Conservation (phyloP, 2,329 filamentous ascomycete species). For the Monilinia fructigena region DNA sequence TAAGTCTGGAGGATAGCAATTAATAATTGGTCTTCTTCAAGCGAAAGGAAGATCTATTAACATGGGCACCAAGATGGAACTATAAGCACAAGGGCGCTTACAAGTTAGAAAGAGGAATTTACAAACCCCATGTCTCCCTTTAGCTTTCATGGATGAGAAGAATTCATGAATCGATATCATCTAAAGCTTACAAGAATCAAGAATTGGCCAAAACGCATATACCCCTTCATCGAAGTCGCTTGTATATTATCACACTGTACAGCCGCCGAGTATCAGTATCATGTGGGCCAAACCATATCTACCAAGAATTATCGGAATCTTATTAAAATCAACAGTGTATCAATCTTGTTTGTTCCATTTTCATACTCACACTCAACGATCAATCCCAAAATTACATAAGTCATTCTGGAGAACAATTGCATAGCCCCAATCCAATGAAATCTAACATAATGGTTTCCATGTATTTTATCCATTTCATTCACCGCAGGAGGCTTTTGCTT, state of each 20-base stretch:
- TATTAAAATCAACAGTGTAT: background rate
- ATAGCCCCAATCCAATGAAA: slow-evolving; percentile 15
- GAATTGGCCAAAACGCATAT: background rate
- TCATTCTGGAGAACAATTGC: background rate
- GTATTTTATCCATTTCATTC: background rate
- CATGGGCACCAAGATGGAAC: slow-evolving; percentile 8
- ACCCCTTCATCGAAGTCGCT: slow-evolving; percentile 18
- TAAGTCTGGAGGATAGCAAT: background rate
- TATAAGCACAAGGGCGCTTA: slow-evolving; percentile 14
- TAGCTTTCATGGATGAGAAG: background rate
- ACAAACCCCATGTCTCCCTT: background rate
- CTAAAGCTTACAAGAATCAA: slow-evolving; percentile 12
- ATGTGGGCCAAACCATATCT: background rate
- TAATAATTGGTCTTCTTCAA: slow-evolving; percentile 11
- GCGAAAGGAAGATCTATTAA: slow-evolving; percentile 9
- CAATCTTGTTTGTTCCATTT: background rate
- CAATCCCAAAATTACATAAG: background rate
- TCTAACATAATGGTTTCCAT: background rate
- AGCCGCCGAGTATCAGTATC: slow-evolving; percentile 7
- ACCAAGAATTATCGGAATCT: background rate
- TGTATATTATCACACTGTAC: background rate
- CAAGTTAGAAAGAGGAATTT: background rate
- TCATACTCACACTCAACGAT: background rate
- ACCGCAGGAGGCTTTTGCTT: background rate
- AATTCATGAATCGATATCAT: background rate